Base-by-base conservation (phyloP, 1,284 basidiomycete genomes). In the Peniophora sp. region DNA sequence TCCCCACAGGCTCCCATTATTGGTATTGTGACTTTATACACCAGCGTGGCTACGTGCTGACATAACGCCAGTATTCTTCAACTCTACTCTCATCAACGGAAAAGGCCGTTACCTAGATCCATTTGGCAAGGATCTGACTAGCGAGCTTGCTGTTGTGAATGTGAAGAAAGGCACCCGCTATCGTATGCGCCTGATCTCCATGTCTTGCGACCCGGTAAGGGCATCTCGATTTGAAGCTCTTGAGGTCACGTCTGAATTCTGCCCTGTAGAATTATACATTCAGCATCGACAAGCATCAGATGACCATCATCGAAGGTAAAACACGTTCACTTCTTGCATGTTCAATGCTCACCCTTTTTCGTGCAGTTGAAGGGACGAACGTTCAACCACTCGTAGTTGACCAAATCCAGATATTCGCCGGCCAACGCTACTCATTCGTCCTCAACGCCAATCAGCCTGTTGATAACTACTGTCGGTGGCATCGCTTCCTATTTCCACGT, bases 71-170 rank as follows among this genome's bases (percentile, higher is more conserved):
- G 72, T 0, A 70, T 0, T 62, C 70, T 47, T 63, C 62, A 0
- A 72, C 68, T 8, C 58, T 78, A 20, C 27, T 12, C 27, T 32
- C 27, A 67, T 81, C 57, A 79, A 82, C 48, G 78, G 79, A 2
- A 56, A 60, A 23, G 77, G 76, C 11, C 64, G 71, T 12, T 15
- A 35, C 20, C 5, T 32, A 6, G 27, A 32, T 12, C 6, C 27
- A 5, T 32, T 32, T 32, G 48, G 23, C n/a, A 54, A 57, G 1
- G 58, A 55, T 3, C 69, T 57, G n/a, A 67, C 71, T 1, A 56
- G 58, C 20, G 54, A 62, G 1, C 61, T 74, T 24, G 54, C 69
- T 0, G 61, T 74, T 22, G 50, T 71, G 44, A 58, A 57, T 12
- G 68, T 70, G 46, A 46, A 60, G 14, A 45, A 52, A 11, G 64